Percentiles rank a stretch among this genome's conserved stretches.
Evolutionary conservation across 2,329 filamentous ascomycete genomes (phyloP).

Genomic region (Diaporthe ampelina): DNA sequence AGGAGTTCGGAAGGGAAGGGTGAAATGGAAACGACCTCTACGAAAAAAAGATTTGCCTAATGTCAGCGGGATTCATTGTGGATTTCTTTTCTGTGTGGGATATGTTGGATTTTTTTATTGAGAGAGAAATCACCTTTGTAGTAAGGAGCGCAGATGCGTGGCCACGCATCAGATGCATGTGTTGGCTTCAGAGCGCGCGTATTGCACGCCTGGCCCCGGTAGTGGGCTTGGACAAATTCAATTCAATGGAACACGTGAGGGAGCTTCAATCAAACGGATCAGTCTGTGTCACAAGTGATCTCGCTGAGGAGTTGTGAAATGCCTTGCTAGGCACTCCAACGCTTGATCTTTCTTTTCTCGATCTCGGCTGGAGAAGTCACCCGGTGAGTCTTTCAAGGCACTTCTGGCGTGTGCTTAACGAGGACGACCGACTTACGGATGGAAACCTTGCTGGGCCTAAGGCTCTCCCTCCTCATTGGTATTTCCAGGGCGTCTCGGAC

Average conservation of each 20-base stretch:
- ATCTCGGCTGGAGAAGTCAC: neutral
- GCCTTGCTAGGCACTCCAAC: too few species aligned
- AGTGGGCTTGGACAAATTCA: constrained; percentile 18
- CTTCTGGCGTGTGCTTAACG: too few species aligned
- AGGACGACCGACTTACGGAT: neutral
- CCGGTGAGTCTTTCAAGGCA: too few species aligned
- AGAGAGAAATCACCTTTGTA: constrained; percentile 19
- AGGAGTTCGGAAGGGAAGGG: neutral
- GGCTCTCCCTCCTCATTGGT: too few species aligned
- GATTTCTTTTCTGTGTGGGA: neutral
- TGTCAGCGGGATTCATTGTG: constrained; percentile 19
- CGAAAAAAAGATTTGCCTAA: constrained; percentile 31
- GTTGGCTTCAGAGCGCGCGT: neutral
- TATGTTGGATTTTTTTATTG: neutral
- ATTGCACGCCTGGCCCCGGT: neutral
- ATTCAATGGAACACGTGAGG: constrained; percentile 20
- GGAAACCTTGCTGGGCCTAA: neutral
- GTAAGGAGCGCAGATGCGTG: constrained; percentile 21
- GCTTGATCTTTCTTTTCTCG: neutral
- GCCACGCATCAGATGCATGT: neutral
- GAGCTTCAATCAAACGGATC: neutral
- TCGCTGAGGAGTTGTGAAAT: neutral
- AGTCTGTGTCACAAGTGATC: neutral
- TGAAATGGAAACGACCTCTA: constrained; percentile 30
- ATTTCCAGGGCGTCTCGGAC: too few species aligned